Evolutionary conservation across 371 early-diverging fungal species (phyloP).

Genomic region (Rhizopus sp.): DNA sequence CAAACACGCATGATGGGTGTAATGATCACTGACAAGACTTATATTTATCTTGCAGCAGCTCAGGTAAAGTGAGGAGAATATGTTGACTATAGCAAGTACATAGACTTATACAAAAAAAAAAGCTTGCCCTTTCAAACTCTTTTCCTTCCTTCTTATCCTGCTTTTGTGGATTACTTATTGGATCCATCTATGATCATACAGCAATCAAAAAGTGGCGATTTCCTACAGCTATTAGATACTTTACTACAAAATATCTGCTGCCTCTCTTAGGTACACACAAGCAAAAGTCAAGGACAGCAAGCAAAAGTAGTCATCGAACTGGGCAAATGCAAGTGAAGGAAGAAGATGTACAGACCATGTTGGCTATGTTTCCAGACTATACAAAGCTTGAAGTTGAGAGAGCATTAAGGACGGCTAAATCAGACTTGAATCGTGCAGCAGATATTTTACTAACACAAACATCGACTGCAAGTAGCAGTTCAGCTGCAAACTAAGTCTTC

Average conservation of each 20-base stretch:
- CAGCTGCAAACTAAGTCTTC: too few species aligned
- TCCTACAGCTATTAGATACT: conserved; percentile 33
- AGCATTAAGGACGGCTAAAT: conserved; percentile 48
- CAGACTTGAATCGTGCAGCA: conserved; percentile 53
- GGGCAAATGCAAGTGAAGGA: conserved; percentile 24
- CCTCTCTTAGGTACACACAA: conserved; percentile 32
- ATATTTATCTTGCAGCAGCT: conserved; percentile 53
- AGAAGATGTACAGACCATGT: conserved; percentile 50
- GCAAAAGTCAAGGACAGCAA: neutral
- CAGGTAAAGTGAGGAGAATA: conserved; percentile 45
- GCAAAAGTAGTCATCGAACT: neutral
- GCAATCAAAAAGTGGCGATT: conserved; percentile 59
- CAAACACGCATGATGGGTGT: conserved; percentile 55
- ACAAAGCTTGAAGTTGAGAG: conserved; percentile 46
- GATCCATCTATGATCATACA: conserved; percentile 52
- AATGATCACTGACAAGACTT: conserved; percentile 57
- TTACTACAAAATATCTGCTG: conserved; percentile 32
- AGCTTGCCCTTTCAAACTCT: conserved; percentile 40
- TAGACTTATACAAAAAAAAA: neutral
- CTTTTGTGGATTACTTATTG: conserved; percentile 57
- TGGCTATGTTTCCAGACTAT: conserved; percentile 54
- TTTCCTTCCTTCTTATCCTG: conserved; percentile 52
- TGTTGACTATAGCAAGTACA: neutral
- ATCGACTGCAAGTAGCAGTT: conserved; percentile 10
- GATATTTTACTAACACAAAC: conserved; percentile 28